Percentiles rank a stretch among this genome's conserved stretches.
These are phyloP conservation scores for Didymella exigua DNA, from an alignment of 2,329 filamentous ascomycete species.

Conservation along the genomic window DNA sequence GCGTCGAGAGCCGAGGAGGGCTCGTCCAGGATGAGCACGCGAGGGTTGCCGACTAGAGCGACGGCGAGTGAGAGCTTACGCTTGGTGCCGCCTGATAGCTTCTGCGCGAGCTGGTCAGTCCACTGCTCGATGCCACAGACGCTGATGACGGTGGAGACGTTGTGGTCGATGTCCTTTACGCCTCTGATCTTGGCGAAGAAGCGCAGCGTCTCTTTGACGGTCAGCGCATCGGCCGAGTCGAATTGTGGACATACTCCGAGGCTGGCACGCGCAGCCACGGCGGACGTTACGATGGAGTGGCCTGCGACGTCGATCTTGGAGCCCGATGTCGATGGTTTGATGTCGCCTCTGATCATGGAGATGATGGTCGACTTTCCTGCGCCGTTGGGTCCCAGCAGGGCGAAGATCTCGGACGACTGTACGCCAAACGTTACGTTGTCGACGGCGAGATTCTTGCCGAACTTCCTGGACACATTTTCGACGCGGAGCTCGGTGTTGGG, in stretches of 20 bases:
- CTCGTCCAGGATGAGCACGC: conserved; percentile 87
- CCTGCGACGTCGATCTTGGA: conserved; percentile 80
- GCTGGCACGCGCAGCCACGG: conserved; percentile 71
- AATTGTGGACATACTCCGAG: conserved; percentile 83
- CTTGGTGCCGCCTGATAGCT: conserved; percentile 86
- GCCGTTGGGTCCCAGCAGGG: conserved; percentile 85
- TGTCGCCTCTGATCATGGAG: conserved; percentile 81
- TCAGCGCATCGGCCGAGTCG: conserved; percentile 83
- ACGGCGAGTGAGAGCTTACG: conserved; percentile 88
- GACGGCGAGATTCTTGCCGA: conserved; percentile 67
- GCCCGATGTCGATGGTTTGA: conserved; percentile 67
- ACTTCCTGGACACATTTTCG: conserved; percentile 76
- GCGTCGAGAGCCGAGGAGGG: conserved; percentile 86
- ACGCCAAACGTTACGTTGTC: conserved; percentile 85
- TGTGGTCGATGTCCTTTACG: conserved; percentile 73
- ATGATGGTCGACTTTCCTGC: conserved; percentile 91
- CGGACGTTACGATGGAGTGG: conserved; percentile 66
- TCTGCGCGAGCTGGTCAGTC: conserved; percentile 72
- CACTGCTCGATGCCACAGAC: conserved; percentile 78
- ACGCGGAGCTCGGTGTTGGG: conserved; percentile 77
- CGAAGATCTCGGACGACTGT: conserved; percentile 79
- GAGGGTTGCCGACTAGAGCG: conserved; percentile 87
- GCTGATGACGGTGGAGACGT: conserved; percentile 74
- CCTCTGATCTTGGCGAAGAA: conserved; percentile 88
- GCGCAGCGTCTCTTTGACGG: conserved; percentile 78